These are phyloP conservation scores for Boletus sp. DNA, from an alignment of 768 basidiomycete species.

Conservation along the genomic window DNA sequence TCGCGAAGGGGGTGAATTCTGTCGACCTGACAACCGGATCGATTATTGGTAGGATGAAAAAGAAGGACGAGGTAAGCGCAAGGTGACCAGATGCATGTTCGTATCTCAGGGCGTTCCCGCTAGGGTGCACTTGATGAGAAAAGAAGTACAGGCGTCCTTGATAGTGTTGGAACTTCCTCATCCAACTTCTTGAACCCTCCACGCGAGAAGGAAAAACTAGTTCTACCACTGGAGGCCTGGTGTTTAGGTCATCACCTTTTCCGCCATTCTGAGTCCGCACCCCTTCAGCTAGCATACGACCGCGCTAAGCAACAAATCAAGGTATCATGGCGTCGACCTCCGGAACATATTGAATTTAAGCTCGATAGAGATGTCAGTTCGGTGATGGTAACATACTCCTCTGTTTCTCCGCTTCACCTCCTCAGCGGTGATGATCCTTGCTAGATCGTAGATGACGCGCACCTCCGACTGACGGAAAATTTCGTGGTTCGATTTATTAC, in stretches of 20 bases:
- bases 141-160: background rate
- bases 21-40: constrained; percentile 5
- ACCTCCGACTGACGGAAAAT: constrained; percentile 8
- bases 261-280: constrained; percentile 7
- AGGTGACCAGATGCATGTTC: background rate
- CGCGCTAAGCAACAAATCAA: background rate
- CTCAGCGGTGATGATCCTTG: background rate
- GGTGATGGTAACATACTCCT: constrained; percentile 13
- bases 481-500: constrained; percentile 24
- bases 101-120: constrained; percentile 2
- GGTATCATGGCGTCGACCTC: constrained; percentile 9
- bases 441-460: constrained; percentile 26
- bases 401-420: background rate
- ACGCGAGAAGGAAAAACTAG: constrained; percentile 8
- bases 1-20: background rate
- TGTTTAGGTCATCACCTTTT: constrained; percentile 26
- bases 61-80: constrained; percentile 23
- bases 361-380: constrained; percentile 14
- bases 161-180: constrained; percentile 29
- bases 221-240: constrained; percentile 28
- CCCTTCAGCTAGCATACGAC: constrained; percentile 18
- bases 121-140: constrained; percentile 4
- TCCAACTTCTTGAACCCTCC: constrained; percentile 23
- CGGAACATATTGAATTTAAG: constrained; percentile 12
- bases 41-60: constrained; percentile 23